Evolutionary conservation across 2,329 filamentous ascomycete species (phyloP).

Genomic region (Trichothecium sympodiale): DNA sequence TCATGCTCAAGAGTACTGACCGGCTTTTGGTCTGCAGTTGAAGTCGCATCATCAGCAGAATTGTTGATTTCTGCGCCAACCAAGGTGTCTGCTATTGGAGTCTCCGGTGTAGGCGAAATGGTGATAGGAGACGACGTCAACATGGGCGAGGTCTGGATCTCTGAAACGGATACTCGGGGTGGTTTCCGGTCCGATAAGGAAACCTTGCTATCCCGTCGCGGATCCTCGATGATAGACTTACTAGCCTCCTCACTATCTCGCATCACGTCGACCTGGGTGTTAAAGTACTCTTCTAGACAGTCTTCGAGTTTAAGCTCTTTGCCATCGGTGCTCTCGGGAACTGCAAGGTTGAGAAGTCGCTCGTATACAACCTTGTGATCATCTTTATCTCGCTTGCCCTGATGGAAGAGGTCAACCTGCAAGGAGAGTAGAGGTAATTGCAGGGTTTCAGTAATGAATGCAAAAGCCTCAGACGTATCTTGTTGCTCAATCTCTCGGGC

Average conservation of each 20-base stretch:
- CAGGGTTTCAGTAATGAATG: conserved; percentile 83
- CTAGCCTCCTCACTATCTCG: conserved; percentile 54
- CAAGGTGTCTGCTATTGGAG: no score
- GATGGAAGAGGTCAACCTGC: conserved; percentile 91
- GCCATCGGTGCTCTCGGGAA: conserved; percentile 64
- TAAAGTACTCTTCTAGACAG: conserved; percentile 90
- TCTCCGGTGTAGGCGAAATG: no score
- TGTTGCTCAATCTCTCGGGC: conserved; percentile 72
- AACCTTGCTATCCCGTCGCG: conserved; percentile 8
- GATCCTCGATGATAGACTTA: conserved; percentile 20
- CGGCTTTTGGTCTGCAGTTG: no score
- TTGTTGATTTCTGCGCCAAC: no score
- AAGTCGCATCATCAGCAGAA: no score
- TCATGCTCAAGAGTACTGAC: no score
- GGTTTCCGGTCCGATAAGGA: no score
- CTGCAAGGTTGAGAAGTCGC: conserved; percentile 77
- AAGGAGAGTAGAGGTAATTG: conserved; percentile 79
- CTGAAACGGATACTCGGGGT: no score
- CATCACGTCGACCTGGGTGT: conserved; percentile 81
- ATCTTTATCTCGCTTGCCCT: conserved; percentile 72
- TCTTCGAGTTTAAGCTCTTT: conserved; percentile 73
- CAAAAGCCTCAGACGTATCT: conserved; percentile 91
- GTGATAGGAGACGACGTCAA: no score
- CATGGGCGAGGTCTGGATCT: no score
- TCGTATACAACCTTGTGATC: conserved; percentile 96